phyloP scores from a whole-genome alignment of 345 rosid genomes.

The rapeseed (Brassica napus) region Da-Ae NC_063435.1:8408001-8408500 shows the following conservation, averaged over 20 bases:
- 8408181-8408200: background rate
- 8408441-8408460: conserved; percentile 10
- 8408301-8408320: too few species aligned
- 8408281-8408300: too few species aligned
- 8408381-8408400: conserved; percentile 33
- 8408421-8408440: conserved; percentile 27
- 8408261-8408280: background rate
- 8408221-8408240: background rate
- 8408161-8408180: background rate
- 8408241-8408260: background rate
- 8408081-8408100: too few species aligned
- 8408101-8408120: too few species aligned
- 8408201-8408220: conserved; percentile 6
- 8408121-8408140: too few species aligned
- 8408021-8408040: too few species aligned
- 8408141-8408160: too few species aligned
- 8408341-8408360: conserved; percentile 1
- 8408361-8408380: conserved; percentile 32
- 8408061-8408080: too few species aligned
- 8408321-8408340: too few species aligned
- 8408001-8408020: too few species aligned
- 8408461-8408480: conserved; percentile 39
- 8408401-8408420: conserved; percentile 29
- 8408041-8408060: too few species aligned
- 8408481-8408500: conserved; percentile 39